Percentiles rank a stretch among this genome's conserved stretches.
phyloP scores from a whole-genome alignment of 352 stramenopile species.

The Pythium aphanidermatum region DNA sequence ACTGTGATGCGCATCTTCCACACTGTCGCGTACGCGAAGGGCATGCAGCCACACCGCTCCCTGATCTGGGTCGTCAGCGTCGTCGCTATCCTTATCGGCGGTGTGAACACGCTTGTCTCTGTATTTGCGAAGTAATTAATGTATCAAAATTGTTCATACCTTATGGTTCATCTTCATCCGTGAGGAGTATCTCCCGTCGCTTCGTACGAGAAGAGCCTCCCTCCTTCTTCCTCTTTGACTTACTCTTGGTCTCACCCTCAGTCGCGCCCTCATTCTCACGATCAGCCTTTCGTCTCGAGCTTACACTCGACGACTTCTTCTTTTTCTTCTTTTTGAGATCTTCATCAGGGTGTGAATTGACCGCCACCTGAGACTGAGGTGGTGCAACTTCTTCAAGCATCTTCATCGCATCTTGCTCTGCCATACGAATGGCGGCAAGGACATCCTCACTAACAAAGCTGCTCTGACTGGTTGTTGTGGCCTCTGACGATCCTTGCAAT shows the following conservation, averaged over 20 bases:
- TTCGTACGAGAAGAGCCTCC: constrained; percentile 7
- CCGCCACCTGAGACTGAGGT: too few relatives aligned
- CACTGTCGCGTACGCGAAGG: constrained; percentile 36
- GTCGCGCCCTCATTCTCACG: neutral
- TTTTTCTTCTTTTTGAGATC: constrained; percentile 10
- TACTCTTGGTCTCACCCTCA: neutral
- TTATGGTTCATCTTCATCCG: constrained; percentile 13
- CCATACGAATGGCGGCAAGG: constrained; percentile 60
- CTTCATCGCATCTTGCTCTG: constrained; percentile 52
- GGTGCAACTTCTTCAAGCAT: constrained; percentile 34
- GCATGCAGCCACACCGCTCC: constrained; percentile 20
- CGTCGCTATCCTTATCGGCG: constrained; percentile 6
- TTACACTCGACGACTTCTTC: constrained; percentile 8
- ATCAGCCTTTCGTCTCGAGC: neutral
- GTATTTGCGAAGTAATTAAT: constrained; percentile 13
- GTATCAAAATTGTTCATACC: constrained; percentile 5
- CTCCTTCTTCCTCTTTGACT: constrained; percentile 19
- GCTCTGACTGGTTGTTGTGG: constrained; percentile 4
- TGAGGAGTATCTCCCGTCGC: constrained; percentile 14
- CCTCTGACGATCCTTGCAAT: too few relatives aligned
- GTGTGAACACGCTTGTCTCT: constrained; percentile 15
- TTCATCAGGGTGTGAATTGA: neutral
- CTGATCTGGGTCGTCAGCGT: constrained; percentile 16
- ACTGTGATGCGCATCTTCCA: constrained; percentile 31
- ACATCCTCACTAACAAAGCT: constrained; percentile 33